Percentiles rank a stretch among this genome's conserved stretches.
Conservation (phyloP, 805 yeast species). For the Spathaspora arborariae region DNA sequence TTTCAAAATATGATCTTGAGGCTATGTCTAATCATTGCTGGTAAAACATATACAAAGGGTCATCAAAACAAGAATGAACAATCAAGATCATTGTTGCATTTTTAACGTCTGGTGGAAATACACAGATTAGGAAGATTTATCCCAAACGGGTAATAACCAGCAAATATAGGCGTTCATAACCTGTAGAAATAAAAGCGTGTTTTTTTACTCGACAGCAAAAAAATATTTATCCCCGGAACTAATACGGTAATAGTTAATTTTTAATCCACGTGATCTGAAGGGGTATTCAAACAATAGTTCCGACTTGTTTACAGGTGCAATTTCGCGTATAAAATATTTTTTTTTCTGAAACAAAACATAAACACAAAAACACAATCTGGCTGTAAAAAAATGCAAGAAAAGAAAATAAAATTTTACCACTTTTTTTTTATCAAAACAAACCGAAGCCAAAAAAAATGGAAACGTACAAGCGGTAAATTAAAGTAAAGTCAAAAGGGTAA, state of each 20-base stretch:
- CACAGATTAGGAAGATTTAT: background rate
- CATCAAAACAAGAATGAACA: background rate
- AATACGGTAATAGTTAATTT: background rate
- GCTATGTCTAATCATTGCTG: background rate
- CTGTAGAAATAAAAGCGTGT: background rate
- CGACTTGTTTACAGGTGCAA: background rate
- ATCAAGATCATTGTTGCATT: background rate
- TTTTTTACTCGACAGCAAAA: background rate
- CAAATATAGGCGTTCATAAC: background rate
- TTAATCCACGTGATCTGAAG: background rate
- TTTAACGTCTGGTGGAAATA: background rate
- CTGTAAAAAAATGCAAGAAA: background rate
- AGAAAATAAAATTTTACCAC: background rate
- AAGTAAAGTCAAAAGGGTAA: background rate
- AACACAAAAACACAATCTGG: conserved; percentile 1
- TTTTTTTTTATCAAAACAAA: background rate
- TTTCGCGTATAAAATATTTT: background rate
- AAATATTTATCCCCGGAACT: background rate
- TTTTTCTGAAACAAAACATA: background rate
- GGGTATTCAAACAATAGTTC: background rate
- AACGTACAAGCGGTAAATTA: background rate
- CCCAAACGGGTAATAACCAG: background rate
- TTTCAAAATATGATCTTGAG: no score
- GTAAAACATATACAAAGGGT: background rate
- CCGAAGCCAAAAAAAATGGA: background rate